phyloP scores from a whole-genome alignment of 768 basidiomycete species.

The Mrakia blollopis region DNA sequence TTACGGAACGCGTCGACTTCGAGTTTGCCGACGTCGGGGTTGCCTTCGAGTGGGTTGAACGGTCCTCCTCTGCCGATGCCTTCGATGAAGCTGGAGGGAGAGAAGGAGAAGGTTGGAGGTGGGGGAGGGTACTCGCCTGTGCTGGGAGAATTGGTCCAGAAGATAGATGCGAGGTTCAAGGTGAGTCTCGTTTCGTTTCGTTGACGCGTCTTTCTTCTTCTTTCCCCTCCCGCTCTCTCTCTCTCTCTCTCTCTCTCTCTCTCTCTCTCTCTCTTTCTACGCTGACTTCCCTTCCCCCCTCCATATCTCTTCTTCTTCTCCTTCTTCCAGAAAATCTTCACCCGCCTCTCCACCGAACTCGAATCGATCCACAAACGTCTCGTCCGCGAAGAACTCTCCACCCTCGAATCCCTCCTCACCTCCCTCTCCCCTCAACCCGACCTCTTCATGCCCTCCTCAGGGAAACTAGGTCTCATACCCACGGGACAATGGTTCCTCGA shows the following conservation, averaged over 20 bases:
- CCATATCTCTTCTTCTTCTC: too few relatives aligned
- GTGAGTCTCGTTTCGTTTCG: neutral
- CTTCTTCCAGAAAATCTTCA: constrained; percentile 4
- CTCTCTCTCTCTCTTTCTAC: neutral
- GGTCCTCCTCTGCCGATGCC: neutral
- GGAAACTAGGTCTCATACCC: neutral
- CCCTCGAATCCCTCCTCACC: constrained; percentile 13
- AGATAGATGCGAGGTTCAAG: constrained; percentile 21
- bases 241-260: neutral
- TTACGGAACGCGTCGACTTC: neutral
- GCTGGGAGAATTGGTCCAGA: constrained; percentile 12
- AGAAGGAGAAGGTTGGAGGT: neutral
- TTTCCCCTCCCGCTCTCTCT: neutral
- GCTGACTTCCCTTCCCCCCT: neutral
- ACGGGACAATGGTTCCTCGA: neutral
- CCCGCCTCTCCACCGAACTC: constrained; percentile 1
- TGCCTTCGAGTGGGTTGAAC: neutral
- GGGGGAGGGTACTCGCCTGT: neutral
- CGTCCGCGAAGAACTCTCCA: constrained; percentile 16
- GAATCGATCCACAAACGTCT: constrained; percentile 16
- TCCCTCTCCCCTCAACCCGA: neutral
- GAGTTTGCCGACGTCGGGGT: neutral
- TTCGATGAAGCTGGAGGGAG: neutral
- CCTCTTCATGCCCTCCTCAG: constrained; percentile 3
- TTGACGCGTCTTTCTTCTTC: neutral